Evolutionary conservation across 805 yeast species (phyloP), one percentile per base, ranked within the genome.

Genomic region (Ogataea allantospora): DNA sequence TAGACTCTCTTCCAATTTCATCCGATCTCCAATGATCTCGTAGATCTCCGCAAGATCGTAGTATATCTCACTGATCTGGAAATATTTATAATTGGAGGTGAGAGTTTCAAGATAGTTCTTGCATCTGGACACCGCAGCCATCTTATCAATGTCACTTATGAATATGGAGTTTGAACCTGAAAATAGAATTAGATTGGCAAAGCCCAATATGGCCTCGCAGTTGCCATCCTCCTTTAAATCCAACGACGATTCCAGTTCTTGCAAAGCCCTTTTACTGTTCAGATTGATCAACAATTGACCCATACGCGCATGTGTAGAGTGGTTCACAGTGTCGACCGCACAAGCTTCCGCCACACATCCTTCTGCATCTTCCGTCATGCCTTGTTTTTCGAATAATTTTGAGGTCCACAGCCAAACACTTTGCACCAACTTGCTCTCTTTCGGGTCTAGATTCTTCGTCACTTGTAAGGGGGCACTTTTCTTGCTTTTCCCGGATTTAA

Each of bases 331-430:
- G 35, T 53, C 62, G 3, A 71, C 66, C 2, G 67, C 59, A 40
- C 75, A 81, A 1, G 95, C 87, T 58, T 88, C 96, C 6, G 72
- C 69, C 4, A 88, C 70, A 31, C 95, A 82, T 41, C 74, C 78
- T 50, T 78, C 79, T 1, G 89, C 78, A 36, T 87, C 95, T 2
- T 65, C 70, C 1, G 63, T 46, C 26, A 75, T 58, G 1, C 75
- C 79, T 5, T 74, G 69, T 42, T 75, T 73, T 50, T 74, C 63
- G 54, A 86, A 88, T 18, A 87, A 62, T 24, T 72, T 70, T 0
- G 88, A 71, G 0, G 86, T 71, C 75, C 88, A 77, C 33, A 88
- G 57, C 96, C 96, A 88, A 16, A 86, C 53, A 22, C 69, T 68
- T 50, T 80, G 87, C 30, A 80, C 54, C 7, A 77, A 51, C 16